A percentile compares a stretch with the other conserved stretches of the same genome.
Evolutionary conservation across 2,329 filamentous ascomycete species (phyloP).

Genomic region (Amauroascus niger): DNA sequence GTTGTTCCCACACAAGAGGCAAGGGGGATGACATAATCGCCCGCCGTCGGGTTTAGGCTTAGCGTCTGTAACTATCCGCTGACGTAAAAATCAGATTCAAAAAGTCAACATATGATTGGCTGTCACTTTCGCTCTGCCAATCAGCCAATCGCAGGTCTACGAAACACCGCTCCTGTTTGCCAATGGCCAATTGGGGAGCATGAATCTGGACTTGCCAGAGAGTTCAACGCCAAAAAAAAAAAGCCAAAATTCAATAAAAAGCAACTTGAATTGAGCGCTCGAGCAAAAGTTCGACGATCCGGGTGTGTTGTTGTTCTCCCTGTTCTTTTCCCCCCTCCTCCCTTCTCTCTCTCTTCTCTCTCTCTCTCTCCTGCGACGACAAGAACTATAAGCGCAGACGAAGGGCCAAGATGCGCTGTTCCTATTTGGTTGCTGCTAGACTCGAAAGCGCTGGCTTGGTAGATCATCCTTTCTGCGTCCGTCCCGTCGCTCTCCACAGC

Average conservation of each 20-base stretch:
- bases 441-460: constrained; percentile 20
- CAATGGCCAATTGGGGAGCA: not conserved
- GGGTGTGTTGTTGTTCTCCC: too few relatives aligned
- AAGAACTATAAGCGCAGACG: constrained; percentile 10
- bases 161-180: not conserved
- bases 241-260: not conserved
- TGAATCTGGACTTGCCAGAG: too few relatives aligned
- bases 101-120: not conserved
- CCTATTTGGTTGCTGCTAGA: constrained; percentile 16
- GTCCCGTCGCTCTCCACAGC: constrained; percentile 8
- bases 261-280: not conserved
- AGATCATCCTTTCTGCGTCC: constrained; percentile 7
- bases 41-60: not conserved
- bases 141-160: not conserved
- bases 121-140: not conserved
- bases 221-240: not conserved
- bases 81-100: too few relatives aligned
- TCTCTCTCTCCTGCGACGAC: too few relatives aligned
- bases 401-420: constrained; percentile 10
- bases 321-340: not conserved
- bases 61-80: too few relatives aligned
- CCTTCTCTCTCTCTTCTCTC: too few relatives aligned
- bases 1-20: constrained; percentile 1
- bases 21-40: not conserved
- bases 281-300: too few relatives aligned